Evolutionary conservation across 2,329 filamentous ascomycete genomes (phyloP).

Genomic region (Colletotrichum falcatum): DNA sequence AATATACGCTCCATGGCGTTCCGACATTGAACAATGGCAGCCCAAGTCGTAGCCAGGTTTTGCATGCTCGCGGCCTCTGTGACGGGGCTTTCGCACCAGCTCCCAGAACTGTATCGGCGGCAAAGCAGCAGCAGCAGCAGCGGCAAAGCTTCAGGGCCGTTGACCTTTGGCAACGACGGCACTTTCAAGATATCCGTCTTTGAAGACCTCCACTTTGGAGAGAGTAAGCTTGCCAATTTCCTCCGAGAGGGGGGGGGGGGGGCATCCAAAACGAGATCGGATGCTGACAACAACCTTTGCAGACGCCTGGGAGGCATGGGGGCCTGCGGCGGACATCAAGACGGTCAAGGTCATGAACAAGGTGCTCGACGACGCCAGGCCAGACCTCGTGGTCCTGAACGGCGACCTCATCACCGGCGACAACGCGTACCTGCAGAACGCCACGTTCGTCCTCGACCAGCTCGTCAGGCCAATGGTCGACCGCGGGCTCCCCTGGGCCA

Average conservation of each 20-base stretch:
- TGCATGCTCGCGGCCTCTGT: not conserved
- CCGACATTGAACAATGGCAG: not conserved
- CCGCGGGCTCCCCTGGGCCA: slow-evolving; percentile 70
- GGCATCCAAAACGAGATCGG: too few relatives aligned
- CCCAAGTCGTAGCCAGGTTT: not conserved
- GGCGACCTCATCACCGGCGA: slow-evolving; percentile 80
- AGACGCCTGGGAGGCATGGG: slow-evolving; percentile 61
- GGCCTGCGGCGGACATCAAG: slow-evolving; percentile 66
- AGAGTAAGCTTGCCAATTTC: slow-evolving; percentile 58
- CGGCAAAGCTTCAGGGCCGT: slow-evolving; percentile 34
- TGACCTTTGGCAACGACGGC: slow-evolving; percentile 56
- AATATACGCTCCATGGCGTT: not conserved
- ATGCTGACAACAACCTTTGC: not conserved
- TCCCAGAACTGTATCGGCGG: not conserved
- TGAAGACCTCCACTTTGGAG: slow-evolving; percentile 78
- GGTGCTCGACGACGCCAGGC: slow-evolving; percentile 64
- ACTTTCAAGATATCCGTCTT: slow-evolving; percentile 71
- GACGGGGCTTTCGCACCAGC: slow-evolving; percentile 4
- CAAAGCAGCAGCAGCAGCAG: slow-evolving; percentile 3
- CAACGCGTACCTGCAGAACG: slow-evolving; percentile 66
- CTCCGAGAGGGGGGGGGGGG: too few relatives aligned
- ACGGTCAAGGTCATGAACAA: slow-evolving; percentile 67
- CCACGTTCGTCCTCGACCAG: slow-evolving; percentile 68
- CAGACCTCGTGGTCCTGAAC: slow-evolving; percentile 75
- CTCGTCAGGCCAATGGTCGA: slow-evolving; percentile 69